Percentiles rank a stretch among this genome's conserved stretches.
Conservation (phyloP, 306 rosid genomes). For the Leucaena leucocephala region DNA sequence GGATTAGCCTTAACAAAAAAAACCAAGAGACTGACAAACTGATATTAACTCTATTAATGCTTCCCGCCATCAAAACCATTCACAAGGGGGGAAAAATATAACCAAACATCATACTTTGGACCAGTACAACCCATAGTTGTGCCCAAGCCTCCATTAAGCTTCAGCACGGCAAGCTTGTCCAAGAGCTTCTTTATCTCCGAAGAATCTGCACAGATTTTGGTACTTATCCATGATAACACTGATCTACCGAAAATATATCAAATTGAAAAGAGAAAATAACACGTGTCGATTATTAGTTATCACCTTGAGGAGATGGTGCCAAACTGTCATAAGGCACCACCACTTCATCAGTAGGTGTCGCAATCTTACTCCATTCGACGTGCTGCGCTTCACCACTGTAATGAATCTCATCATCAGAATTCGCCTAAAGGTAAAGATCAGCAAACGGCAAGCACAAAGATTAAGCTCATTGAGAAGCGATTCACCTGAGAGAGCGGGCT, state of each 20-base stretch:
- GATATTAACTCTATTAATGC: conserved; percentile 8
- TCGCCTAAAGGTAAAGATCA: conserved; percentile 11
- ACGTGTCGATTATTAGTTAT: conserved; percentile 23
- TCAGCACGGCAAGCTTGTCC: conserved; percentile 93
- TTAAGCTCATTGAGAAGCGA: not conserved
- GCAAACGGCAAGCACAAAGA: conserved; percentile 15
- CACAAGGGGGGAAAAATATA: not conserved
- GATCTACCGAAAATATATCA: conserved; percentile 1
- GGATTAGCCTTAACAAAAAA: not conserved
- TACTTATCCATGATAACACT: conserved; percentile 9
- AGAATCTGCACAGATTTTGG: conserved; percentile 55
- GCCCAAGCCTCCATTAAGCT: conserved; percentile 98
- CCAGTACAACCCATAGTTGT: conserved; percentile 98
- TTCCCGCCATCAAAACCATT: conserved; percentile 2
- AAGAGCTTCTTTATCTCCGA: conserved; percentile 66
- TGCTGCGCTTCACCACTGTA: conserved; percentile 90
- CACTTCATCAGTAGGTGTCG: conserved; percentile 91
- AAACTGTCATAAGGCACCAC: conserved; percentile 88
- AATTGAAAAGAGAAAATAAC: conserved; percentile 10
- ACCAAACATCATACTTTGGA: conserved; percentile 64
- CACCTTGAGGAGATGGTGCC: conserved; percentile 77
- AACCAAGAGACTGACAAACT: not conserved
- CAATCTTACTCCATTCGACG: conserved; percentile 99
- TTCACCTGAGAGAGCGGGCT: conserved; percentile 85
- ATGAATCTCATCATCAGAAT: conserved; percentile 10